Conservation (phyloP, 352 stramenopile genomes). For the Globisporangium camurandrum region DNA sequence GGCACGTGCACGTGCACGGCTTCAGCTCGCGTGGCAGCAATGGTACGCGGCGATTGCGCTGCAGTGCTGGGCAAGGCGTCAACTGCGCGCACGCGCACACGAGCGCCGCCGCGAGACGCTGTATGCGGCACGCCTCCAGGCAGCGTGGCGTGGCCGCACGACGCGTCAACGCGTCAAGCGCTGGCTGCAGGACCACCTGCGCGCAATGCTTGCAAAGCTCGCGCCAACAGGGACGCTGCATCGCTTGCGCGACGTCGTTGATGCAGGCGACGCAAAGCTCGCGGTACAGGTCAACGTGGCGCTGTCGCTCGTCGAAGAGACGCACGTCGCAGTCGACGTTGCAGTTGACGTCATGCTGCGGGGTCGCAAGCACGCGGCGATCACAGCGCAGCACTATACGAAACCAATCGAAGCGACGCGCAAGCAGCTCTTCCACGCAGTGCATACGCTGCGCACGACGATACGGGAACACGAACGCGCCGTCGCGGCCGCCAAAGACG, state of each 20-base stretch:
- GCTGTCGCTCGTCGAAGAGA: slow-evolving; percentile 52
- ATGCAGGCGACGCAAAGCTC: slow-evolving; percentile 21
- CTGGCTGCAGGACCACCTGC: slow-evolving; percentile 30
- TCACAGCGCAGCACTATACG: slow-evolving; percentile 24
- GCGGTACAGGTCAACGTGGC: slow-evolving; percentile 33
- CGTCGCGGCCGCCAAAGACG: slow-evolving; percentile 22
- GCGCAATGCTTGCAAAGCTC: slow-evolving; percentile 32
- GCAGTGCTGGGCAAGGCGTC: slow-evolving; percentile 23
- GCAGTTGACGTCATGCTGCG: slow-evolving; percentile 12
- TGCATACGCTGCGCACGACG: slow-evolving; percentile 28
- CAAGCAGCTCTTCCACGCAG: slow-evolving; percentile 39
- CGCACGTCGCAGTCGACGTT: slow-evolving; percentile 28
- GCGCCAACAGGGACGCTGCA: slow-evolving; percentile 54
- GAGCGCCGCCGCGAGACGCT: slow-evolving; percentile 9
- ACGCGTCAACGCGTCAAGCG: slow-evolving; percentile 31
- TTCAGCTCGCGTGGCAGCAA: slow-evolving; percentile 22
- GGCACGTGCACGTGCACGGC: slow-evolving; percentile 19
- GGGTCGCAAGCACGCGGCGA: slow-evolving; percentile 19
- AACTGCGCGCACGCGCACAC: slow-evolving; percentile 17
- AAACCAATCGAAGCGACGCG: slow-evolving; percentile 30
- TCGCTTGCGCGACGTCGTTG: slow-evolving; percentile 41
- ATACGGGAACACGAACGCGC: slow-evolving; percentile 20
- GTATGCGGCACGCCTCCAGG: slow-evolving; percentile 33
- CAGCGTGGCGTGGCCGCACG: slow-evolving; percentile 32
- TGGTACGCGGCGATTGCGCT: slow-evolving; percentile 29